phyloP scores from a whole-genome alignment of 768 basidiomycete genomes.

The Serendipita sp. region DNA sequence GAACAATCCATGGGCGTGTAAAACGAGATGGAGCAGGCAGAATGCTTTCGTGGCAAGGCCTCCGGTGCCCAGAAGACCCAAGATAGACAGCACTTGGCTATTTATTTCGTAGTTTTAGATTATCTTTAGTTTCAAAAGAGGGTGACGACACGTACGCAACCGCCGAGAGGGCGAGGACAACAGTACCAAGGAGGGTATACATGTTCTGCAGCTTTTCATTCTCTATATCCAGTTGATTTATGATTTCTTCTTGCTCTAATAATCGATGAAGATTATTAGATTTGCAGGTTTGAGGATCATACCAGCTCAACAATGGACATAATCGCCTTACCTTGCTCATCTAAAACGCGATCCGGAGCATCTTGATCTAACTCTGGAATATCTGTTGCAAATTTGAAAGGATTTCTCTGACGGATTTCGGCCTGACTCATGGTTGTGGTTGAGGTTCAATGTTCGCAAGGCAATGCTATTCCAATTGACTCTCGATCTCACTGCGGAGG shows the following conservation, averaged over 20 bases:
- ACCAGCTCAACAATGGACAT: background rate
- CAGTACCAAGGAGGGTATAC: background rate
- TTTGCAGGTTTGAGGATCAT: background rate
- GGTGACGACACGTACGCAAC: background rate
- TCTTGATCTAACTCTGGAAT: conserved; percentile 4
- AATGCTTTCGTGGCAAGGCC: background rate
- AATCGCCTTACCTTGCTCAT: background rate
- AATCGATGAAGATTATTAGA: background rate
- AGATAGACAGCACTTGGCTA: background rate
- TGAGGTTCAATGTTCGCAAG: too few relatives aligned
- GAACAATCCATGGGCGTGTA: background rate
- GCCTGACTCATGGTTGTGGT: background rate
- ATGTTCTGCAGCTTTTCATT: background rate
- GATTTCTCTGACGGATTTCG: conserved; percentile 1
- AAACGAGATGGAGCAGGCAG: background rate
- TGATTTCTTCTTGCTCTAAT: conserved; percentile 3
- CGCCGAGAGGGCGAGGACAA: background rate
- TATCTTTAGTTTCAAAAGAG: background rate
- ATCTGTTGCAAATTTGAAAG: background rate
- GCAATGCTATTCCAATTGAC: too few relatives aligned
- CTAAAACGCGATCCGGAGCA: background rate
- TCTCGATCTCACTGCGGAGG: background rate
- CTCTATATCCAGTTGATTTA: background rate
- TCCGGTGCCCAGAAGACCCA: background rate
- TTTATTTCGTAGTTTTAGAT: background rate